Evolutionary conservation across 768 basidiomycete species (phyloP).

Genomic region (Boletus rubropictus): DNA sequence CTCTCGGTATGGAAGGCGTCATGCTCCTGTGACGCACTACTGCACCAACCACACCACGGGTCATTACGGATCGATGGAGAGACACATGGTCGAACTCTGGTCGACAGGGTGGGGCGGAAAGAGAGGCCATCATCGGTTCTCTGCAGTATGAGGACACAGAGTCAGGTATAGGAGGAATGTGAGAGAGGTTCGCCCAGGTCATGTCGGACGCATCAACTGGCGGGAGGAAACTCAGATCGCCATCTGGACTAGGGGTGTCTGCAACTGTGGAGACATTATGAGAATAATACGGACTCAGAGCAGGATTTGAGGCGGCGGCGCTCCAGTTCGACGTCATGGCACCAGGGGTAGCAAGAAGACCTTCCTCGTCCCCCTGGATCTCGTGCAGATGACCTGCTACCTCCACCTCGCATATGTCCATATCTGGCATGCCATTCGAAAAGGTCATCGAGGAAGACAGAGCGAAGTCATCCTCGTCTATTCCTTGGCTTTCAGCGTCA

Average conservation of each 20-base stretch:
- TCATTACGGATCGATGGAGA: conserved; percentile 21
- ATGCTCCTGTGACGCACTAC: conserved; percentile 69
- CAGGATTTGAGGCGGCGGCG: conserved; percentile 11
- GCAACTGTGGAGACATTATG: conserved; percentile 12
- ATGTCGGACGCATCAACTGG: conserved; percentile 21
- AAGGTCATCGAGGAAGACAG: conserved; percentile 23
- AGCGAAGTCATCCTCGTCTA: conserved; percentile 31
- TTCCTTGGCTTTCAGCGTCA: conserved; percentile 31
- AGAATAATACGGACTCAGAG: conserved; percentile 22
- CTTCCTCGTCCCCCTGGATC: conserved; percentile 54
- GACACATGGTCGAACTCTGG: conserved; percentile 52
- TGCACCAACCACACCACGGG: conserved; percentile 45
- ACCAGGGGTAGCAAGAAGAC: conserved; percentile 37
- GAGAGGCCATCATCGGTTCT: conserved; percentile 38
- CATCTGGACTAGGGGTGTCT: conserved; percentile 17
- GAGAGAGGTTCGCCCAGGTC: conserved; percentile 21
- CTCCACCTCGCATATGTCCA: conserved; percentile 57
- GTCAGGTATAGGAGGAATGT: conserved; percentile 11
- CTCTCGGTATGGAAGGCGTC: conserved; percentile 60
- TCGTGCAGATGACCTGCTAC: conserved; percentile 51
- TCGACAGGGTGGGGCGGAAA: conserved; percentile 66
- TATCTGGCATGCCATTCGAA: conserved; percentile 36
- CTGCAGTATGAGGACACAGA: conserved; percentile 32
- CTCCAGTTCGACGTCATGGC: conserved; percentile 15
- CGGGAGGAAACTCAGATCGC: conserved; percentile 18